Evolutionary conservation across 1,284 basidiomycete genomes (phyloP).

Genomic region (Leccinum solheimii): DNA sequence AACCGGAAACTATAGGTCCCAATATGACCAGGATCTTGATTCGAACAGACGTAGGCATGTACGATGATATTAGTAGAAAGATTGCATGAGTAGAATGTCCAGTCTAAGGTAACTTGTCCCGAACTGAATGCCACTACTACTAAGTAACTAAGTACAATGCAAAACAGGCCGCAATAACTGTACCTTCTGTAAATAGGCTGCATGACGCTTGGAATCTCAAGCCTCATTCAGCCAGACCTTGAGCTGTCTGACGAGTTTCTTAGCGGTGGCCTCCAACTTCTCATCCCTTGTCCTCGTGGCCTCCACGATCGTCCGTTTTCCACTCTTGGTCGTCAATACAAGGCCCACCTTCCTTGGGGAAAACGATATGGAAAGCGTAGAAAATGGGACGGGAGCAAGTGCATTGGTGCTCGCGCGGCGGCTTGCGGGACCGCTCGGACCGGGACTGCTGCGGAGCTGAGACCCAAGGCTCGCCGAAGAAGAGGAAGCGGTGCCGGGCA

Average conservation of each 20-base stretch:
- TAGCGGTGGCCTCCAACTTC: constrained; percentile 58
- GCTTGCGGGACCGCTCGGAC: constrained; percentile 4
- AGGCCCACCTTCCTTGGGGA: constrained; percentile 59
- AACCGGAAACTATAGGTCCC: not conserved
- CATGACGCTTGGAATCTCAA: not conserved
- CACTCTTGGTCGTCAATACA: constrained; percentile 39
- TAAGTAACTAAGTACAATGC: not conserved
- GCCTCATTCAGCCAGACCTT: constrained; percentile 26
- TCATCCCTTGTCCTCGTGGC: constrained; percentile 54
- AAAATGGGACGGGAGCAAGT: constrained; percentile 50
- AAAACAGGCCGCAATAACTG: not conserved
- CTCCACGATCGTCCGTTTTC: constrained; percentile 60
- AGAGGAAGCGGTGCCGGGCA: constrained; percentile 13
- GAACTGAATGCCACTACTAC: not conserved
- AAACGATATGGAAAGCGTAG: constrained; percentile 55
- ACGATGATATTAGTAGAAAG: not conserved
- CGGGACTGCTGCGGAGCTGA: not conserved
- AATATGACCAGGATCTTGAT: not conserved
- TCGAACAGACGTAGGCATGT: not conserved
- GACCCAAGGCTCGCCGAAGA: constrained; percentile 7
- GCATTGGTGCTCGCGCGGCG: constrained; percentile 3
- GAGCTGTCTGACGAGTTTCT: constrained; percentile 47
- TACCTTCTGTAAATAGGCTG: no score
- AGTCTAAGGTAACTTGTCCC: not conserved
- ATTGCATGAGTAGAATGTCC: not conserved